Base-by-base conservation (phyloP, 2,329 filamentous ascomycete species). In the Emmonsiellopsis sp. region DNA sequence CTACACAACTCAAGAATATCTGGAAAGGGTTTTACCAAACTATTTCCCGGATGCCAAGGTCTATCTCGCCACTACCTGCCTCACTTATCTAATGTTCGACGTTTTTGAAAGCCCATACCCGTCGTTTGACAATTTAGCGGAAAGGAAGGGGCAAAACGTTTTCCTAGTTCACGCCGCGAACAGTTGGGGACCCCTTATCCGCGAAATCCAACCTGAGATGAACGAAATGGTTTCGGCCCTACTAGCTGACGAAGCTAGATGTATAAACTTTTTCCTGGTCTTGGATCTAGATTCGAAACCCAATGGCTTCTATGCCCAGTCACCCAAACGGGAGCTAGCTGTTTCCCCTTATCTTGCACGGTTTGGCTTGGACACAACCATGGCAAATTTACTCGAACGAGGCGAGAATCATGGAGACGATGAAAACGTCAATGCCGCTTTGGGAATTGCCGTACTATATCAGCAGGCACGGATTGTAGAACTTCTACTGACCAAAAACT, bases 1-100 rank as follows among this genome's bases (percentile, higher is more conserved):
- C 55, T 73, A 74, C 52, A 77, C 76, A 0, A 65, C 73, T 1
- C 70, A 76, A 41, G 67, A 76, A 40, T 79, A 74, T 57, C 68
- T 78, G 41, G 62, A 71, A 15, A 47, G 55, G 11, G 68, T 57
- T 0, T 47, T 54, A 7, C 34, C 8, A 0, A 15, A 47, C 4
- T 72, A 66, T 62, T 68, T 76, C 51, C 63, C 63, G 0, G 30
- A 62, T 34, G 64, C 65, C 0, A 53, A 72, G 5, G 9, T 1
- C 0, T 30, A 66, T 2, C 63, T 76, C 7, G 49, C 61, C 0
- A 52, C 41, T 4, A 60, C 54, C 4, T 76, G 71, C 54, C 32
- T 69, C 4, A 65, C 65, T 0, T 74, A 75, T 48, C 59, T 75
- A 5, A 69, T 63, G 7, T 70, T 70, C 16, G 53, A 61, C 31